Percentiles rank a stretch among this genome's conserved stretches.
phyloP scores from a whole-genome alignment of 768 basidiomycete species.

The Lyophyllum decastes region DNA sequence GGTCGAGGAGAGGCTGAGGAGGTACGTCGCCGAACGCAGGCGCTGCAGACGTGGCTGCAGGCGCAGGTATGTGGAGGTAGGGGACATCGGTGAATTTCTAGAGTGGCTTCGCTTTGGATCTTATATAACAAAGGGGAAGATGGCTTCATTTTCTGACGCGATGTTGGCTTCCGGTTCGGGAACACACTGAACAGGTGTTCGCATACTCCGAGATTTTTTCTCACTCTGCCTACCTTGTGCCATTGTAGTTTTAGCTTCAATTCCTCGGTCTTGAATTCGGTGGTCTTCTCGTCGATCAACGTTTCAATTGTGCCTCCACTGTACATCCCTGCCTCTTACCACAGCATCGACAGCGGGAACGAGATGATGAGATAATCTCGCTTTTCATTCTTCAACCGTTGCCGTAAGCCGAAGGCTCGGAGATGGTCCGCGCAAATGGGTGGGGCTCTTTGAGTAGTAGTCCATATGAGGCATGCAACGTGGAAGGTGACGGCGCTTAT shows the following conservation, averaged over 20 bases:
- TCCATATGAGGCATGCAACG: background rate
- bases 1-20: slow-evolving; percentile 3
- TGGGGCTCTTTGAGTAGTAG: background rate
- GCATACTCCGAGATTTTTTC: slow-evolving; percentile 5
- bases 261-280: background rate
- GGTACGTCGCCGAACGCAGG: slow-evolving; percentile 5
- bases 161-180: slow-evolving; percentile 2
- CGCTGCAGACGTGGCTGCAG: too few species aligned
- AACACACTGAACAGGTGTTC: background rate
- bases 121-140: slow-evolving; percentile 1
- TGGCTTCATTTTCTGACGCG: background rate
- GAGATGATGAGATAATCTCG: background rate
- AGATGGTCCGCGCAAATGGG: background rate
- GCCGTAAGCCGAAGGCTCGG: background rate
- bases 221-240: background rate
- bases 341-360: background rate
- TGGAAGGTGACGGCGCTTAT: background rate
- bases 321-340: background rate
- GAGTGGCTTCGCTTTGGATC: background rate
- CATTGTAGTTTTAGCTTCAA: too few species aligned
- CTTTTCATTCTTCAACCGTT: background rate
- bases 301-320: background rate
- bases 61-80: slow-evolving; percentile 3
- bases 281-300: background rate
- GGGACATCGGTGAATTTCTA: slow-evolving; percentile 3